Base-by-base conservation (phyloP, 2,329 filamentous ascomycete species). In the Trichoderma asperellum region DNA sequence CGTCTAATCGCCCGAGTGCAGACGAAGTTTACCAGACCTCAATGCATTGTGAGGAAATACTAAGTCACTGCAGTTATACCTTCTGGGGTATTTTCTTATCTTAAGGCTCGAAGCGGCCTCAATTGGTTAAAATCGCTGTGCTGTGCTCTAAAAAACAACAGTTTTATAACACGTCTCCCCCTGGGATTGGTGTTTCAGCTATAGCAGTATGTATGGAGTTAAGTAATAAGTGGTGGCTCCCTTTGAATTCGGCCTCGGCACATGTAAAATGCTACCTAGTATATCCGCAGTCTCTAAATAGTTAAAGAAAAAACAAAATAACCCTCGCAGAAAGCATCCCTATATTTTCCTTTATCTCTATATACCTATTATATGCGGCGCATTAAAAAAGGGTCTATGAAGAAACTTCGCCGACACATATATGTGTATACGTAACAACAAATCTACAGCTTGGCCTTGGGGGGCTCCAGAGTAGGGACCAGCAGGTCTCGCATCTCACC, bases 401-500 rank as follows among this genome's bases (percentile, higher is more conserved):
- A 59, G 60, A 52, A 52, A 32, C 18, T 12, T 40, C n/a, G n/a
- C 29, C 21, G 49, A 29, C 49, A 29, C 18, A 59, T 43, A 59
- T 37, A 52, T 52, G 16, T 58, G 52, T 59, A 29, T 67, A 49
- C 32, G 52, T 5, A 58, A 49, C n/a, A 67, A 32, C n/a, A 57
- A 24, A 21, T 37, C 53, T 93, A 97, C 79, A 97, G 82, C 87
- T 97, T 97, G 32, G 95, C 89, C 87, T 97, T 97, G 73, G 92
- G 87, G 21, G 88, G 79, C 80, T 95, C 90, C 56, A 97, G 81
- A 58, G 92, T 93, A 27, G 93, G 91, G 76, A 92, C 82, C 79
- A 99, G 87, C 66, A 99, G 82, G 74, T 97, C 94, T 73, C 94
- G 88, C 79, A 99, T 89, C 73, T 99, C 96, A 71, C 89, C 87